A percentile compares a stretch with the other conserved stretches of the same genome.
phyloP scores from a whole-genome alignment of 2,329 filamentous ascomycete species.

The Fusarium anthophilum region DNA sequence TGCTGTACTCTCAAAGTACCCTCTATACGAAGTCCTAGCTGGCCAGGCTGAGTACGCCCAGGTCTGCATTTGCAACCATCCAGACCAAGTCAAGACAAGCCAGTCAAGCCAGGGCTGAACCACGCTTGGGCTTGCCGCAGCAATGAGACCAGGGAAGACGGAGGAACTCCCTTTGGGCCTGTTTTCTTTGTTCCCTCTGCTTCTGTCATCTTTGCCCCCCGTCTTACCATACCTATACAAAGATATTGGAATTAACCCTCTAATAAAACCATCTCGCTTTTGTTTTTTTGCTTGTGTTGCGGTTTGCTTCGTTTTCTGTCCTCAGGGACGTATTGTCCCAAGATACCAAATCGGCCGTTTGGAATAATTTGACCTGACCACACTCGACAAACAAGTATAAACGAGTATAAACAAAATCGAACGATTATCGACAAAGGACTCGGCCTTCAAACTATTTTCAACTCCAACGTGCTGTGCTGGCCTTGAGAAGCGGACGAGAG shows the following conservation, averaged over 20 bases:
- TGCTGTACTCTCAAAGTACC: slow-evolving; percentile 18
- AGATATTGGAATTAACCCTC: not conserved
- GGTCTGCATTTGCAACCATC: slow-evolving; percentile 28
- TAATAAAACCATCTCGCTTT: slow-evolving; percentile 1
- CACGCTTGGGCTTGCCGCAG: slow-evolving; percentile 30
- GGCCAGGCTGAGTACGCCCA: slow-evolving; percentile 24
- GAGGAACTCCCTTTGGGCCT: slow-evolving; percentile 2
- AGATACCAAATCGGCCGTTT: not conserved
- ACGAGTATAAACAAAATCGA: slow-evolving; percentile 2
- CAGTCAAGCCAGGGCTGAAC: slow-evolving; percentile 9
- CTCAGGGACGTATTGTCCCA: slow-evolving; percentile 18
- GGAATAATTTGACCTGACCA: not conserved
- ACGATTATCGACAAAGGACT: not conserved
- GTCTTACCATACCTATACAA: not conserved
- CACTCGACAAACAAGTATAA: not conserved
- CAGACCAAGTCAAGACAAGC: slow-evolving; percentile 12
- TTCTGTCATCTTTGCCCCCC: not conserved
- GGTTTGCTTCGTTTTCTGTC: slow-evolving; percentile 4
- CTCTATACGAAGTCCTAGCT: slow-evolving; percentile 19
- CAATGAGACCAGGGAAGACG: slow-evolving; percentile 20
- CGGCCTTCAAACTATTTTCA: not conserved
- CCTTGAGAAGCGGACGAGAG: not conserved
- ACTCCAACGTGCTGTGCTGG: not conserved
- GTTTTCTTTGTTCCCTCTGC: slow-evolving; percentile 29
- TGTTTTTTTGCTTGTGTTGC: not conserved